phyloP scores from a whole-genome alignment of 495 filamentous ascomycete genomes.

The Trichoderma virens region DNA sequence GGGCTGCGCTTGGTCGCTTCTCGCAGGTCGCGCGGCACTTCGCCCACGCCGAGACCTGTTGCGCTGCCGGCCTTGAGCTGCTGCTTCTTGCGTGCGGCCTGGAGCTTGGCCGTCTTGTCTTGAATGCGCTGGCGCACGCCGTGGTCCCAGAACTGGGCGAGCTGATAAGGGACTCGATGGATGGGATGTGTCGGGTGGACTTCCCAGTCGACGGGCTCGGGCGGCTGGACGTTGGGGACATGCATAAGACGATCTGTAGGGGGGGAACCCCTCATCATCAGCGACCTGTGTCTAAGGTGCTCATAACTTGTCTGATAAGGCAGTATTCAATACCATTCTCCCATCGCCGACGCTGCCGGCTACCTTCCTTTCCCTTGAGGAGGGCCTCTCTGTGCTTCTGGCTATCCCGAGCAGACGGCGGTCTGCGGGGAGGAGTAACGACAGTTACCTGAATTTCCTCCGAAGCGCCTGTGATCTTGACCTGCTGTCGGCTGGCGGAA shows the following conservation, averaged over 20 bases:
- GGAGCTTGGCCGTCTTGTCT: conserved; percentile 24
- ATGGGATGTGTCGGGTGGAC: conserved; percentile 70
- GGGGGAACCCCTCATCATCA: conserved; percentile 8
- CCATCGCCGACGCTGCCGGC: conserved; percentile 77
- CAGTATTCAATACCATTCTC: conserved; percentile 66
- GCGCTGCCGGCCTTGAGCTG: conserved; percentile 30
- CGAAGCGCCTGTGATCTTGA: neutral
- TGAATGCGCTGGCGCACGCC: conserved; percentile 48
- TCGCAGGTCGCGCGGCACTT: conserved; percentile 53
- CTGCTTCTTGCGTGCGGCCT: conserved; percentile 27
- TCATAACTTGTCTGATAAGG: neutral
- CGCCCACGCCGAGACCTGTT: conserved; percentile 26
- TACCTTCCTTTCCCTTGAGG: conserved; percentile 91
- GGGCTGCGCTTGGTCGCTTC: conserved; percentile 40
- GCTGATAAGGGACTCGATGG: conserved; percentile 76
- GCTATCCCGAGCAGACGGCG: conserved; percentile 36
- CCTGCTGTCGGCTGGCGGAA: conserved; percentile 9
- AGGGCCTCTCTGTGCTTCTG: conserved; percentile 57
- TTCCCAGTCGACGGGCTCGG: conserved; percentile 72
- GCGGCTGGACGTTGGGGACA: conserved; percentile 81
- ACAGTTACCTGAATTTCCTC: conserved; percentile 1
- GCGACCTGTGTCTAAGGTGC: neutral
- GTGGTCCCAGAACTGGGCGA: conserved; percentile 79
- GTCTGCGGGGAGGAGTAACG: conserved; percentile 24
- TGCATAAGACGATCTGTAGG: conserved; percentile 70